Evolutionary conservation across 1,139 yeast species (phyloP).

Genomic region (Pichia cactophila): DNA sequence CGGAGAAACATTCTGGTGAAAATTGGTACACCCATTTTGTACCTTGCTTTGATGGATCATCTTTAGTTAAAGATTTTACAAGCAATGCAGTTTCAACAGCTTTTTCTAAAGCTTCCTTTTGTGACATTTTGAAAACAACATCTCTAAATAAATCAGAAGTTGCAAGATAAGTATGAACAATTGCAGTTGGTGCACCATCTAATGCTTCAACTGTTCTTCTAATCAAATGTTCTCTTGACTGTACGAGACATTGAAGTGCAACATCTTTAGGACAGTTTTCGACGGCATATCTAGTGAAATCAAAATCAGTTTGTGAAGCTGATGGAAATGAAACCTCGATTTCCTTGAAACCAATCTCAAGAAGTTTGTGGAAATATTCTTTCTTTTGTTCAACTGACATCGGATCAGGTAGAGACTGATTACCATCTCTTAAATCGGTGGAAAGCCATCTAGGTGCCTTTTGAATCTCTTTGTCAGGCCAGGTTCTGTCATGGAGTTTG

Average conservation of each 20-base stretch:
- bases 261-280: conserved; percentile 92
- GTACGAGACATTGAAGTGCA: conserved; percentile 82
- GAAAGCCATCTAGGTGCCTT: conserved; percentile 96
- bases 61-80: conserved; percentile 80
- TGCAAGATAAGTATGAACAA: conserved; percentile 85
- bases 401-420: conserved; percentile 96
- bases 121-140: conserved; percentile 81
- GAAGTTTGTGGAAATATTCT: conserved; percentile 76
- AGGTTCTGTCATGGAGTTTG: conserved; percentile 65
- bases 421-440: conserved; percentile 94
- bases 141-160: conserved; percentile 87
- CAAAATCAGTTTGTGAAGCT: conserved; percentile 93
- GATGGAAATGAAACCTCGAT: conserved; percentile 96
- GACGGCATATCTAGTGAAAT: conserved; percentile 88
- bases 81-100: conserved; percentile 81
- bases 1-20: conserved; percentile 93
- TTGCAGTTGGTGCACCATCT: conserved; percentile 84
- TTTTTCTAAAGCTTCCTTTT: conserved; percentile 68
- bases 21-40: conserved; percentile 90
- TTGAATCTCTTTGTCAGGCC: conserved; percentile 75
- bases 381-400: conserved; percentile 90
- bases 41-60: conserved; percentile 62
- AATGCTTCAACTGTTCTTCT: conserved; percentile 84
- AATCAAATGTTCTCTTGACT: conserved; percentile 86
- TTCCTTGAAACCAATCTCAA: conserved; percentile 90